These are phyloP conservation scores for Euphorbia celastroides DNA, from an alignment of 441 rosid genomes.

Conservation along the genomic window DNA sequence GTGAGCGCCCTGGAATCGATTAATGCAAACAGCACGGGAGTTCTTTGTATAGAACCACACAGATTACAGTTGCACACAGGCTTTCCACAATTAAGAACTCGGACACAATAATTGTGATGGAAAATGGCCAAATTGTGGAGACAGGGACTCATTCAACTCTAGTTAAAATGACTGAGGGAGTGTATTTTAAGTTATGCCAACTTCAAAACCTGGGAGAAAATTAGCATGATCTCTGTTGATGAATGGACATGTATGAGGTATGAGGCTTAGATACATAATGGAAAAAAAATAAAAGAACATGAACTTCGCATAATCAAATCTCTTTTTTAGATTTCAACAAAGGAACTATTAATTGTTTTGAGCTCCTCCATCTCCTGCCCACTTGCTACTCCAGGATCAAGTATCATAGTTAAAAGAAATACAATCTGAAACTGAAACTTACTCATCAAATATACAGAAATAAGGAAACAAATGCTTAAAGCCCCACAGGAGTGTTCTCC, in stretches of 20 bases:
- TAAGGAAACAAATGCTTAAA: too few relatives aligned
- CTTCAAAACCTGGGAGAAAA: slow-evolving; percentile 29
- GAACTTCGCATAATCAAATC: neutral
- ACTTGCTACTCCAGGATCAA: slow-evolving; percentile 63
- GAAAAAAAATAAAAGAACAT: slow-evolving; percentile 3
- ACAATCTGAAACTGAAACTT: slow-evolving; percentile 26
- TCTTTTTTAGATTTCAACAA: slow-evolving; percentile 41
- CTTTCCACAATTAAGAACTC: slow-evolving; percentile 53
- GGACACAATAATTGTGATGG: slow-evolving; percentile 50
- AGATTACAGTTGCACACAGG: slow-evolving; percentile 61
- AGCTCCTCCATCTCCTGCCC: slow-evolving; percentile 73
- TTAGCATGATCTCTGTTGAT: slow-evolving; percentile 3
- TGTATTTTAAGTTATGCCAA: slow-evolving; percentile 41
- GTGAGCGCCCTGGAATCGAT: slow-evolving; percentile 43
- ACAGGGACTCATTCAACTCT: slow-evolving; percentile 49
- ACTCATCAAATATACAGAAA: slow-evolving; percentile 5
- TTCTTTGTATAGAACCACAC: slow-evolving; percentile 31
- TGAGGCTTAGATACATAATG: neutral
- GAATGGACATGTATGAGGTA: neutral
- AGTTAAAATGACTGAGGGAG: slow-evolving; percentile 29
- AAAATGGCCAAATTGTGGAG: slow-evolving; percentile 50
- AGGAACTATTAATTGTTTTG: slow-evolving; percentile 51
- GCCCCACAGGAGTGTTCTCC: too few relatives aligned
- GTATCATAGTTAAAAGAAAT: slow-evolving; percentile 47
- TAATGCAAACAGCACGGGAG: slow-evolving; percentile 17